A percentile compares a stretch with the other conserved stretches of the same genome.
Evolutionary conservation across 2,329 filamentous ascomycete genomes (phyloP).

Genomic region (Cordyceps fumosorosea): DNA sequence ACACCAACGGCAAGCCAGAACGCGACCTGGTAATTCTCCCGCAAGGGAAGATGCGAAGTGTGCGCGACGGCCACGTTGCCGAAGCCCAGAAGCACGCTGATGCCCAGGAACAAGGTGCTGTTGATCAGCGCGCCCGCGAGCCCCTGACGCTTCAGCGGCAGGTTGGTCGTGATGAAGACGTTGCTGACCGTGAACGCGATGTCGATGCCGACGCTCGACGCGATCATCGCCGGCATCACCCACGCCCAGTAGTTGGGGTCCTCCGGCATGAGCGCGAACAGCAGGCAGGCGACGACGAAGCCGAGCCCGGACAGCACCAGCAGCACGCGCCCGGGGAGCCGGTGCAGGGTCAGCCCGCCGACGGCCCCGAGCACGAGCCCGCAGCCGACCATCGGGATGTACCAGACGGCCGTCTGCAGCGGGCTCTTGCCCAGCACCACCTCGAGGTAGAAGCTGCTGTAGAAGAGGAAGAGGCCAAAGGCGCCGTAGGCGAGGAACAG

Average conservation of each 20-base stretch:
- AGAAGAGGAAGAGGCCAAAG: constrained; percentile 58
- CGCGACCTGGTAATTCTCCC: constrained; percentile 49
- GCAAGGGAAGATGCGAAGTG: constrained; percentile 35
- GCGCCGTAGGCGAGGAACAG: constrained; percentile 45
- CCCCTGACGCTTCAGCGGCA: constrained; percentile 53
- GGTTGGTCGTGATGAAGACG: constrained; percentile 59
- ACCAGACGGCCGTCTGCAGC: constrained; percentile 53
- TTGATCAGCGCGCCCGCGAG: constrained; percentile 60
- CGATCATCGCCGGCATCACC: constrained; percentile 54
- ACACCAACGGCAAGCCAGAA: constrained; percentile 55
- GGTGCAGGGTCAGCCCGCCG: constrained; percentile 50
- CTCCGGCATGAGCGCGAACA: constrained; percentile 50
- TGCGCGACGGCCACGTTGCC: constrained; percentile 47
- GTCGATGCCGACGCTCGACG: constrained; percentile 58
- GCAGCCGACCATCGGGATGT: constrained; percentile 49
- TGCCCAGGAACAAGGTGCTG: constrained; percentile 54
- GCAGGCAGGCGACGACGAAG: constrained; percentile 42
- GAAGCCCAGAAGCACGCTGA: constrained; percentile 48
- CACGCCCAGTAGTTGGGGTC: constrained; percentile 56
- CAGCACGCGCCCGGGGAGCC: constrained; percentile 45
- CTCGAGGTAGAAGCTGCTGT: constrained; percentile 57
- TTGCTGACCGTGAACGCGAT: constrained; percentile 60
- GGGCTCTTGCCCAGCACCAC: constrained; percentile 43
- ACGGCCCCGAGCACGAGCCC: constrained; percentile 49
- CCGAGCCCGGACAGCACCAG: constrained; percentile 46